Evolutionary conservation across 495 filamentous ascomycete genomes (phyloP), one percentile per base, ranked within the genome.

Genomic region (Bombardia bombarda): DNA sequence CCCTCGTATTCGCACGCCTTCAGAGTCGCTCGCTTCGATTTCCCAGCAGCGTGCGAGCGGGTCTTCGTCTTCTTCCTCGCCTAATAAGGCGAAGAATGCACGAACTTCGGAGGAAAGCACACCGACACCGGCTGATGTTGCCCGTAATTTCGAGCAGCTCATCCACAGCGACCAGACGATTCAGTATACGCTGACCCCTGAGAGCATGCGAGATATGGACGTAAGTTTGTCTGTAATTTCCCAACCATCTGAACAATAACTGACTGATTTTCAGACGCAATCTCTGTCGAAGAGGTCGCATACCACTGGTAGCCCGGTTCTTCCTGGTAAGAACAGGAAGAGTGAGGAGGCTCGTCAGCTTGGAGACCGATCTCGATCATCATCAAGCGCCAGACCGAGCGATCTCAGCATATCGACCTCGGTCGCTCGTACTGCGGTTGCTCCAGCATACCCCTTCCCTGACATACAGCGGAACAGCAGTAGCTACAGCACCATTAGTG

Each of bases 101-200:
- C 66, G 70, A 25, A 69, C 66, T 16, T 75, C 72, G 4, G 72
- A 77, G 35, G 74, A 77, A 20, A 69, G 52, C 54, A 68, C 55
- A 67, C 59, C 59, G 16, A 55, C 53, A 21, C 64, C 58, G 13
- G 56, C 60, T 16, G 68, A 68, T 46, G 60, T 66, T 9, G 68
- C 61, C 23, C 61, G 66, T 18, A 62, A 71, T 37, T 89, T 98
- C 61, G 92, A 98, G 53, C 77, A 90, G 49, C 71, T 96, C 26
- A 92, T 98, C 45, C 81, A 84, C 28, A 89, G 88, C 61, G 80
- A 88, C 43, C 82, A 94, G 57, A 96, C 92, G 2, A 82, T 98
- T 34, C 89, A 90, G 60, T 96, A 83, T 58, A 96, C 92, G 2
- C 72, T 96, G 23, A 98, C 92, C 1, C 90, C 92, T 1, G 82